Conservation (phyloP, 257 asterid genomes). For the Nicotiana tabacum region DNA sequence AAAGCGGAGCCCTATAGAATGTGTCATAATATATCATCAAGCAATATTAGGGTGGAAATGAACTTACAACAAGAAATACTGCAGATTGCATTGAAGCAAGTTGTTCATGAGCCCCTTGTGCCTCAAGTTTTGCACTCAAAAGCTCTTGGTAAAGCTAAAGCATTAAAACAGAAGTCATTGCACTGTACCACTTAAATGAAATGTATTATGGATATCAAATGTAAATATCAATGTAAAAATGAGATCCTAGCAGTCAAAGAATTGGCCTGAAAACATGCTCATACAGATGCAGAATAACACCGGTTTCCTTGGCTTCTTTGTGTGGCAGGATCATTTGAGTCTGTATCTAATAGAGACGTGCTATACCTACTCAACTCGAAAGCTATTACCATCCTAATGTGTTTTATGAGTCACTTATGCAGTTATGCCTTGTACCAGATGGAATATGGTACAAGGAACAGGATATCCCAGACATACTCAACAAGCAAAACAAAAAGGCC, state of each 20-base stretch:
- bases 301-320: constrained; percentile 4
- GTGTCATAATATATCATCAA: background rate
- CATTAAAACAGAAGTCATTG: constrained; percentile 5
- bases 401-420: background rate
- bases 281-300: background rate
- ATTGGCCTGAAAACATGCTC: background rate
- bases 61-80: constrained; percentile 26
- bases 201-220: background rate
- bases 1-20: background rate
- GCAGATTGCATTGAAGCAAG: constrained; percentile 39
- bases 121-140: constrained; percentile 57
- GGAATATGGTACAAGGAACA: background rate
- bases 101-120: constrained; percentile 48
- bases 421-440: background rate
- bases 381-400: background rate
- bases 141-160: constrained; percentile 68
- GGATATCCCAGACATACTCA: background rate
- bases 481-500: background rate
- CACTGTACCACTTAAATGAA: background rate
- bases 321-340: background rate
- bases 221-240: background rate
- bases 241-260: constrained; percentile 2
- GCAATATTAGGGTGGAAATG: background rate
- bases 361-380: background rate
- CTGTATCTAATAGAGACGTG: background rate